A percentile compares a stretch with the other conserved stretches of the same genome.
Conservation (phyloP, 306 rosid species). For the Sphenostylis stenocarpa region DNA sequence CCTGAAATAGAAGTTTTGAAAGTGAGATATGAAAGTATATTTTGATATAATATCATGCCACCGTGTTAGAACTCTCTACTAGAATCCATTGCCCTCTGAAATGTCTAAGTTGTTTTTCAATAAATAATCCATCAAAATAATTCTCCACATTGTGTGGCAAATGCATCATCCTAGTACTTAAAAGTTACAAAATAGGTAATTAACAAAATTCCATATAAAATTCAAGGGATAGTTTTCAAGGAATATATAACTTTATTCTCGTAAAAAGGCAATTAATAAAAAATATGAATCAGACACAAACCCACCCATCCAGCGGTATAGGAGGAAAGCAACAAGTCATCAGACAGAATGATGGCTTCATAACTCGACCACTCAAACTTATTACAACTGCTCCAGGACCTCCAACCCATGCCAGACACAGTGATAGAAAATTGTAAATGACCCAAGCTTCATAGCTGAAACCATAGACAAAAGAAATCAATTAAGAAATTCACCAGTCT, state of each 20-base stretch:
- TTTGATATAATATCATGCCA: conserved; percentile 5
- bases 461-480: conserved; percentile 26
- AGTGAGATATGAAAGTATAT: conserved; percentile 19
- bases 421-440: conserved; percentile 84
- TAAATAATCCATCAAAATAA: background rate
- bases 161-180: background rate
- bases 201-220: background rate
- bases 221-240: background rate
- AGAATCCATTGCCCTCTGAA: conserved; percentile 11
- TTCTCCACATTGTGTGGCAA: background rate
- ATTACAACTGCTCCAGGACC: conserved; percentile 98
- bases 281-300: conserved; percentile 34
- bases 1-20: conserved; percentile 56
- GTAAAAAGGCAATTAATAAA: conserved; percentile 11
- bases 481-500: background rate
- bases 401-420: conserved; percentile 98
- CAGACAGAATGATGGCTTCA: conserved; percentile 81
- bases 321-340: conserved; percentile 98
- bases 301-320: conserved; percentile 91
- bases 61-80: conserved; percentile 11
- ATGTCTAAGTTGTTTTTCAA: conserved; percentile 6
- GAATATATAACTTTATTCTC: background rate
- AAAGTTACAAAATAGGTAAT: background rate
- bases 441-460: conserved; percentile 98
- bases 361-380: conserved; percentile 82